A percentile compares a stretch with the other conserved stretches of the same genome.
phyloP scores from a whole-genome alignment of 192 early-diverging fungal species.

The Coemansia interrupta region DNA sequence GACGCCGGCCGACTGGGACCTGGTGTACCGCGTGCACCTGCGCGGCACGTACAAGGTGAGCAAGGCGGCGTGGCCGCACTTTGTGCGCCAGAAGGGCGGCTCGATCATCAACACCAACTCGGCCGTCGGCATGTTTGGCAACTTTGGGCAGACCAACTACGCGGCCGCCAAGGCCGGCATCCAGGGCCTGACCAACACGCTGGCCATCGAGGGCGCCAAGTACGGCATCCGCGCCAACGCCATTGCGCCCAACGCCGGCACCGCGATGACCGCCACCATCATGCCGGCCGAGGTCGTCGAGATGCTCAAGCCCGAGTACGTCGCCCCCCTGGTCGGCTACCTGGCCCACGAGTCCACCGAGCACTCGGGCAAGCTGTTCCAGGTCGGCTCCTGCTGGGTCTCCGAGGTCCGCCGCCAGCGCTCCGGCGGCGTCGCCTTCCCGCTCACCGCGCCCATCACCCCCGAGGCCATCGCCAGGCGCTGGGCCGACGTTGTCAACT shows the following conservation, averaged over 20 bases:
- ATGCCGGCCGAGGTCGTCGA: slow-evolving; percentile 94
- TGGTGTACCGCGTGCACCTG: slow-evolving; percentile 86
- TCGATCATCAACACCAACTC: slow-evolving; percentile 93
- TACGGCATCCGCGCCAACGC: slow-evolving; percentile 90
- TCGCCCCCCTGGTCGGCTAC: slow-evolving; percentile 90
- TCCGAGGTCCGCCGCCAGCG: slow-evolving; percentile 97
- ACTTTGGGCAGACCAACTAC: slow-evolving; percentile 96
- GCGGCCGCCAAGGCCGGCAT: slow-evolving; percentile 88
- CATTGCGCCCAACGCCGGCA: slow-evolving; percentile 96
- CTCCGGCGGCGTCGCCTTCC: slow-evolving; percentile 89
- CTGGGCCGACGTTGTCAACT: slow-evolving; percentile 84
- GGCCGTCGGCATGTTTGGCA: slow-evolving; percentile 91
- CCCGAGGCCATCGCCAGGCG: slow-evolving; percentile 81
- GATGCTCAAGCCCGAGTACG: slow-evolving; percentile 93
- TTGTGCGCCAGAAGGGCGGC: slow-evolving; percentile 92
- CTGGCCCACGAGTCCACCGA: slow-evolving; percentile 76
- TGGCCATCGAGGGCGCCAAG: slow-evolving; percentile 87
- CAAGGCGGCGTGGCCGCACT: slow-evolving; percentile 95
- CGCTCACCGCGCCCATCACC: slow-evolving; percentile 69
- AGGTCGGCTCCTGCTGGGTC: slow-evolving; percentile 93
- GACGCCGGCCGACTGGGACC: slow-evolving; percentile 92
- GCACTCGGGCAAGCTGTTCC: slow-evolving; percentile 86
- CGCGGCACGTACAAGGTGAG: slow-evolving; percentile 91
- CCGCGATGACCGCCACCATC: slow-evolving; percentile 95
- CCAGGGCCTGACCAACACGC: slow-evolving; percentile 84